Conservation (phyloP, 495 filamentous ascomycete genomes). For the Mytilinidion resinicola region DNA sequence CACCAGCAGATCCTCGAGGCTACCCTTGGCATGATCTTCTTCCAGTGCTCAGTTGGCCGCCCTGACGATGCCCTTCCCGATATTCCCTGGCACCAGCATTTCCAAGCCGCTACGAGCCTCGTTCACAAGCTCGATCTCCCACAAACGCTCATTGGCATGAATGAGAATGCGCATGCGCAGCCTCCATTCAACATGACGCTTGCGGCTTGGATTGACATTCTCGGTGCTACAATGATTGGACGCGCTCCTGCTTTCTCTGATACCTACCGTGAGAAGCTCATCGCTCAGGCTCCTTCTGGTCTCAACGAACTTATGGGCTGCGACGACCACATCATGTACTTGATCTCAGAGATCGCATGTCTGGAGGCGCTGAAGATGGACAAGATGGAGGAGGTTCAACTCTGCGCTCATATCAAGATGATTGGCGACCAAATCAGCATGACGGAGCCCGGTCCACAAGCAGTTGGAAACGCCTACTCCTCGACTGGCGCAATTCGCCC, state of each 20-base stretch:
- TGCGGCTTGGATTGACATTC: slow-evolving; percentile 93
- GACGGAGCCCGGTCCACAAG: slow-evolving; percentile 51
- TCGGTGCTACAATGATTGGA: slow-evolving; percentile 88
- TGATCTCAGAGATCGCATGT: slow-evolving; percentile 96
- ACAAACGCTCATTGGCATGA: slow-evolving; percentile 50
- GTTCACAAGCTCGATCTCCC: slow-evolving; percentile 81
- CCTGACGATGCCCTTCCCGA: slow-evolving; percentile 83
- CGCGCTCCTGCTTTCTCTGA: slow-evolving; percentile 81
- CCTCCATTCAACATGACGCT: slow-evolving; percentile 93
- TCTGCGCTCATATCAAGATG: slow-evolving; percentile 76
- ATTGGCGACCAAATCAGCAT: slow-evolving; percentile 76
- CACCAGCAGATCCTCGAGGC: slow-evolving; percentile 89
- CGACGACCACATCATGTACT: slow-evolving; percentile 94
- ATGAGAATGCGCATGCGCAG: slow-evolving; percentile 49
- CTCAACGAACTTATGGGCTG: slow-evolving; percentile 95
- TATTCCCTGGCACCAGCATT: slow-evolving; percentile 95
- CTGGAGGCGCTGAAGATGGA: slow-evolving; percentile 81
- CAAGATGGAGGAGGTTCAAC: slow-evolving; percentile 70
- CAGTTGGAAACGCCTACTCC: slow-evolving; percentile 36
- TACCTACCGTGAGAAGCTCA: slow-evolving; percentile 84
- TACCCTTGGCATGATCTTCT: slow-evolving; percentile 93
- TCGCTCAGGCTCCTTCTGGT: slow-evolving; percentile 63
- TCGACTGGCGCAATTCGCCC: slow-evolving; percentile 70
- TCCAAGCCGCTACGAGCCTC: slow-evolving; percentile 78
- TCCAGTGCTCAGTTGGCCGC: slow-evolving; percentile 86